phyloP scores from a whole-genome alignment of 192 early-diverging fungal species.

The Rhizoclosmatium globosum region DNA sequence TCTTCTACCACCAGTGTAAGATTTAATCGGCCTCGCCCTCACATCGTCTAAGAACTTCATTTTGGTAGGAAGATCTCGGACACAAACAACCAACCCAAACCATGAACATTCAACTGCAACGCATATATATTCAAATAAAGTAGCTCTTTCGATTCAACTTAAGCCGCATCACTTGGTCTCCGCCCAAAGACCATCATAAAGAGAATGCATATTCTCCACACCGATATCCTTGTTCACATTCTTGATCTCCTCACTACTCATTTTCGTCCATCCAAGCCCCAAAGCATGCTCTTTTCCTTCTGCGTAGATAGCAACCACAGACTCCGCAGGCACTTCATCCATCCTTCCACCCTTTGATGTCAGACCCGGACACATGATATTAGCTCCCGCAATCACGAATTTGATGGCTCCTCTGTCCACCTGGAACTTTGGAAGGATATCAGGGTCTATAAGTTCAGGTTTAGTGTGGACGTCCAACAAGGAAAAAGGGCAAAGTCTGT shows the following conservation, averaged over 20 bases:
- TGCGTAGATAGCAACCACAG: conserved; percentile 88
- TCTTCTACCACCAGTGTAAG: neutral
- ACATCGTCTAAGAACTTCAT: neutral
- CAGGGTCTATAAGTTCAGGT: conserved; percentile 70
- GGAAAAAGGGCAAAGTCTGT: conserved; percentile 20
- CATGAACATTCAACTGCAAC: too few species aligned
- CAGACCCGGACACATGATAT: conserved; percentile 99
- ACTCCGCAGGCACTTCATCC: conserved; percentile 73
- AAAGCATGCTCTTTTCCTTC: conserved; percentile 97
- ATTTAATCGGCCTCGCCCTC: neutral
- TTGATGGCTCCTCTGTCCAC: conserved; percentile 97
- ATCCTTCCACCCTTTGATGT: conserved; percentile 92
- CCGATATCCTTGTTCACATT: conserved; percentile 91
- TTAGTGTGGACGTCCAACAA: conserved; percentile 15
- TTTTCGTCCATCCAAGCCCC: conserved; percentile 86
- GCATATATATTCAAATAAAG: too few species aligned
- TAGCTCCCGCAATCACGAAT: conserved; percentile 94
- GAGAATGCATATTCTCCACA: conserved; percentile 85
- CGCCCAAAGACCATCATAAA: conserved; percentile 77
- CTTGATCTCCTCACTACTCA: conserved; percentile 64
- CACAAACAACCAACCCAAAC: neutral
- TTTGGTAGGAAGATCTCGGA: neutral
- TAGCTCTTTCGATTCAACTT: too few species aligned
- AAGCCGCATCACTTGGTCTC: conserved; percentile 19
- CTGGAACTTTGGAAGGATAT: conserved; percentile 88